These are phyloP conservation scores for Tetrahymena malaccensis DNA, from an alignment of 73 alveolate genomes.

Conservation along the genomic window DNA sequence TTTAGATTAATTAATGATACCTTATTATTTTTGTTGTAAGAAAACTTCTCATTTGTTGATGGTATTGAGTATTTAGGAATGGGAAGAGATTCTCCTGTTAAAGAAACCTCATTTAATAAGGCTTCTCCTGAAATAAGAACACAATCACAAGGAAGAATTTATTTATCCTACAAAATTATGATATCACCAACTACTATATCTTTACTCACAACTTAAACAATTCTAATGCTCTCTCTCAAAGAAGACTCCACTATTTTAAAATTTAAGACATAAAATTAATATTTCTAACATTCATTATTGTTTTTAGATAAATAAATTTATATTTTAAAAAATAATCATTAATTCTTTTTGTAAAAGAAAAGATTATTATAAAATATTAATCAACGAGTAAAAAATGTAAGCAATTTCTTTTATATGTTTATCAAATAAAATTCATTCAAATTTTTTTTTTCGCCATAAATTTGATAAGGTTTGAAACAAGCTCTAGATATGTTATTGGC, in stretches of 20 bases:
- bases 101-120: slow-evolving; percentile 59
- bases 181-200: slow-evolving; percentile 36
- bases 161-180: slow-evolving; percentile 9
- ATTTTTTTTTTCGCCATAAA: too few species aligned
- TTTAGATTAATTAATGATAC: neutral
- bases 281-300: too few species aligned
- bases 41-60: neutral
- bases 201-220: neutral
- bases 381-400: too few species aligned
- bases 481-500: too few species aligned
- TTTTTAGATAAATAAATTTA: too few species aligned
- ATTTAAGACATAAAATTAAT: neutral
- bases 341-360: too few species aligned
- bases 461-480: too few species aligned
- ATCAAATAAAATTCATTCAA: too few species aligned
- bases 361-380: too few species aligned
- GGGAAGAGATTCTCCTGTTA: slow-evolving; percentile 69
- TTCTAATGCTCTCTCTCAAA: neutral
- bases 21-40: neutral
- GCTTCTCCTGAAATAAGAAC: slow-evolving; percentile 56
- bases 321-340: too few species aligned
- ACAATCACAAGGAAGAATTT: slow-evolving; percentile 65
- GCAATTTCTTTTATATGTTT: too few species aligned
- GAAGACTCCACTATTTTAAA: neutral
- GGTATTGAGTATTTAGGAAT: slow-evolving; percentile 48